These are phyloP conservation scores for Dactylella cylindrospora DNA, from an alignment of 2,329 filamentous ascomycete genomes.

Conservation along the genomic window DNA sequence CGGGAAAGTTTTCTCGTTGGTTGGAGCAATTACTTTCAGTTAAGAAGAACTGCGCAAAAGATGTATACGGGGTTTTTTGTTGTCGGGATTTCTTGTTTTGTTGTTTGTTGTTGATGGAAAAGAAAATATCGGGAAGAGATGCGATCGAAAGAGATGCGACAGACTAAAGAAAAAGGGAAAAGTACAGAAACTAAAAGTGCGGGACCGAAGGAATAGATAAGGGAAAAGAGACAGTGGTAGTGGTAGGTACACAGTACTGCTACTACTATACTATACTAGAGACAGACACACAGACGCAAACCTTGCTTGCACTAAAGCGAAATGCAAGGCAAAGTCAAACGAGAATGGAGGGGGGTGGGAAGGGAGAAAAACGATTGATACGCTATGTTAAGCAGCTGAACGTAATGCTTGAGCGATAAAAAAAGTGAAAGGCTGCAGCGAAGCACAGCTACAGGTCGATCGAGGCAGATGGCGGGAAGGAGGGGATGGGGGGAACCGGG, in stretches of 20 bases:
- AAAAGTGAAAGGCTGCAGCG: slow-evolving; percentile 37
- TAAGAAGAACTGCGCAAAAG: slow-evolving; percentile 26
- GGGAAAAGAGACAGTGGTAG: slow-evolving; percentile 2
- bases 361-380: slow-evolving; percentile 9
- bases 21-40: slow-evolving; percentile 27
- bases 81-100: background rate
- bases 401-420: slow-evolving; percentile 38
- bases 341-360: slow-evolving; percentile 8
- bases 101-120: slow-evolving; percentile 5
- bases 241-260: slow-evolving; percentile 29
- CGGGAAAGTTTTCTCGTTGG: background rate
- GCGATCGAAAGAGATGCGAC: slow-evolving; percentile 4
- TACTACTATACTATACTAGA: slow-evolving; percentile 9
- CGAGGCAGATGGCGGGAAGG: slow-evolving; percentile 4
- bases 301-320: too few relatives aligned
- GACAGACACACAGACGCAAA: too few relatives aligned
- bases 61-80: background rate
- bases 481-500: background rate
- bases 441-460: too few relatives aligned
- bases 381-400: slow-evolving; percentile 27
- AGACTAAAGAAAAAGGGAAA: background rate
- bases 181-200: slow-evolving; percentile 13
- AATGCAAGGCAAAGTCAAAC: slow-evolving; percentile 4
- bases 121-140: background rate
- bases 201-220: slow-evolving; percentile 21